Evolutionary conservation across 1,284 basidiomycete genomes (phyloP), one percentile per base, ranked within the genome.

Genomic region (Ceratobasidium sp.): DNA sequence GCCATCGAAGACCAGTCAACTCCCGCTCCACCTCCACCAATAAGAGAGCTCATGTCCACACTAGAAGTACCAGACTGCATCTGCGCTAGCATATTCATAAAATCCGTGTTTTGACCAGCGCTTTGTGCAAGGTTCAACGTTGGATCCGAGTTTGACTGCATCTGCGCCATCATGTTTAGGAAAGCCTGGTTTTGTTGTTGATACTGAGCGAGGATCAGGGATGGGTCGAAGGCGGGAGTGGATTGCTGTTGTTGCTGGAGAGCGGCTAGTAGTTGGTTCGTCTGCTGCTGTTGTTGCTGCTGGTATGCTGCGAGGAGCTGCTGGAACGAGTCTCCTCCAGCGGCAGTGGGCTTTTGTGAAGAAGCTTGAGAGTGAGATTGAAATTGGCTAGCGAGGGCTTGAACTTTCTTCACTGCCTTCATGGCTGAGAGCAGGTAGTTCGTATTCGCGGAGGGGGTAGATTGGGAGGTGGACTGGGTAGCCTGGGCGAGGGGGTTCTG

Each of bases 161-260:
- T 77, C 30, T 77, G 74, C 2, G 65, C 35, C 7, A 77, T 5
- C 35, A 55, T 48, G 30, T 77, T 65, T 6, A 38, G 35, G 23
- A 77, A 54, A 27, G 46, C 41, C 23, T 77, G 64, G 41, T 68
- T 59, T 38, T 67, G 64, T 23, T 77, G 64, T 16, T 59, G 44
- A 18, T 14, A 38, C 23, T 67, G 64, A 20, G 54, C 33, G 48
- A 74, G 71, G 33, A 50, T 35, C 54, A 64, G 71, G 30, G 44
- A 16, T 10, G 65, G 64, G 20, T 77, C 64, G 10, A 50, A 67
- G 10, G 50, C n/a, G 5, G 73, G 38, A 44, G 69, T 44, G n/a
- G 44, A 48, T 65, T 60, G 50, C 38, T 74, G 71, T 54, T 74
- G 71, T 48, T 75, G 73, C 30, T 75, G 73, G 35, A 65, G 60